Percentiles rank a stretch among this genome's conserved stretches.
phyloP scores from a whole-genome alignment of 2,329 filamentous ascomycete species.

The Lasiodiplodia theobromae region DNA sequence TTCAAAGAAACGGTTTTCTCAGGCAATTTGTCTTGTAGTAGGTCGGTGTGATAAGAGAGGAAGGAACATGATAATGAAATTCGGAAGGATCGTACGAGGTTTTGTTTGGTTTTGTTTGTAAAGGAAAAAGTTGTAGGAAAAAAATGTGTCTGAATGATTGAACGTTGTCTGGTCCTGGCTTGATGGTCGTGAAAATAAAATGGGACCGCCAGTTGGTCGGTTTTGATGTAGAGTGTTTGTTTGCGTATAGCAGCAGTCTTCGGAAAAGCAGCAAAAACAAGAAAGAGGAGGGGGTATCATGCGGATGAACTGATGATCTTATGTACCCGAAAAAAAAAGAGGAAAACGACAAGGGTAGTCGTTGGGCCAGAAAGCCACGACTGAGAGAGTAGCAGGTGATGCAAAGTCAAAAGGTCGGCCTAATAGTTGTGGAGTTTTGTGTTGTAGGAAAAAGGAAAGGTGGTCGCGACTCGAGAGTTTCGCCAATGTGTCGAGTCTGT shows the following conservation, averaged over 20 bases:
- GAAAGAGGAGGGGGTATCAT: slow-evolving; percentile 20
- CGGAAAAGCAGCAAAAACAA: neutral
- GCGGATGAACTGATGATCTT: slow-evolving; percentile 28
- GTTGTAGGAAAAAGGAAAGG: neutral
- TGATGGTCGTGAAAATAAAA: slow-evolving; percentile 3
- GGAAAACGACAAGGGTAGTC: neutral
- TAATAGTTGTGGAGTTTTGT: slow-evolving; percentile 13
- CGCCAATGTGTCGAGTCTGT: slow-evolving; percentile 11
- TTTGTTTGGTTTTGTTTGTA: neutral
- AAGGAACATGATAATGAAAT: neutral
- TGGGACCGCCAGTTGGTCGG: slow-evolving; percentile 9
- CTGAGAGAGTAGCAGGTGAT: slow-evolving; percentile 10
- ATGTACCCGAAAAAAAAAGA: slow-evolving; percentile 14
- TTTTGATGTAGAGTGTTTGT: neutral
- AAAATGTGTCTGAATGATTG: slow-evolving; percentile 6
- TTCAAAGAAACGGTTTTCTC: neutral
- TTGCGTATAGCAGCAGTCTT: neutral
- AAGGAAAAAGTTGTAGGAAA: slow-evolving; percentile 4
- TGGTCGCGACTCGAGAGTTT: slow-evolving; percentile 3
- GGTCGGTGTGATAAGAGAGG: neutral
- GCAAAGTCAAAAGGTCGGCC: slow-evolving; percentile 17
- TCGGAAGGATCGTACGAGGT: neutral
- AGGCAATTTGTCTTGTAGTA: slow-evolving; percentile 15
- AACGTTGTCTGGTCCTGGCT: slow-evolving; percentile 18
- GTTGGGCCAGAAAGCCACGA: slow-evolving; percentile 7